Evolutionary conservation across 2,329 filamentous ascomycete genomes (phyloP).

Genomic region (Neopestalotiopsis clavispora): DNA sequence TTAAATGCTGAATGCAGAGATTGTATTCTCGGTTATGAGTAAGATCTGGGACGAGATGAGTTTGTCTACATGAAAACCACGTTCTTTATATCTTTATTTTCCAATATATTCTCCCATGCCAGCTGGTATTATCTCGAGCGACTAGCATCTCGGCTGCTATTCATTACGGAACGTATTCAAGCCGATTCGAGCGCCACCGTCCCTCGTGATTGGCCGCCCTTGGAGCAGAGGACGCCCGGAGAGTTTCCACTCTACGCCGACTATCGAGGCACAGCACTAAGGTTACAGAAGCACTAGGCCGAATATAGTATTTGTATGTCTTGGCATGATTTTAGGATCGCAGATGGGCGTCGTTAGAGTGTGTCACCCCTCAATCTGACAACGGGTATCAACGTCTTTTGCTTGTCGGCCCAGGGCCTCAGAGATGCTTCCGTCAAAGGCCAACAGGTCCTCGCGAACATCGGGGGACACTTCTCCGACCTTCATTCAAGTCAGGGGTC

Average conservation of each 20-base stretch:
- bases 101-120: too few species aligned
- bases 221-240: not conserved
- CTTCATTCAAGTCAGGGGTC: not conserved
- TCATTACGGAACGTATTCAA: not conserved
- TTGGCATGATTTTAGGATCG: not conserved
- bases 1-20: not conserved
- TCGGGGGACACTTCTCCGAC: not conserved
- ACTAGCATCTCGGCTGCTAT: not conserved
- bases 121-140: too few species aligned
- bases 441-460: not conserved
- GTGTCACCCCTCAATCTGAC: not conserved
- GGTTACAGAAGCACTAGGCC: not conserved
- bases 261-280: not conserved
- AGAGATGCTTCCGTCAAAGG: not conserved
- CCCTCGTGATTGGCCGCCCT: not conserved
- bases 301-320: constrained; percentile 12
- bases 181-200: not conserved
- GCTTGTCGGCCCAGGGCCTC: not conserved
- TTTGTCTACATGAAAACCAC: not conserved
- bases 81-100: not conserved
- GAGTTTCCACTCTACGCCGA: not conserved
- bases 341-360: not conserved
- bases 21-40: not conserved
- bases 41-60: not conserved
- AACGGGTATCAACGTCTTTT: not conserved